Conservation (phyloP, 2,329 filamentous ascomycete species). For the Bipolaris bicolor region DNA sequence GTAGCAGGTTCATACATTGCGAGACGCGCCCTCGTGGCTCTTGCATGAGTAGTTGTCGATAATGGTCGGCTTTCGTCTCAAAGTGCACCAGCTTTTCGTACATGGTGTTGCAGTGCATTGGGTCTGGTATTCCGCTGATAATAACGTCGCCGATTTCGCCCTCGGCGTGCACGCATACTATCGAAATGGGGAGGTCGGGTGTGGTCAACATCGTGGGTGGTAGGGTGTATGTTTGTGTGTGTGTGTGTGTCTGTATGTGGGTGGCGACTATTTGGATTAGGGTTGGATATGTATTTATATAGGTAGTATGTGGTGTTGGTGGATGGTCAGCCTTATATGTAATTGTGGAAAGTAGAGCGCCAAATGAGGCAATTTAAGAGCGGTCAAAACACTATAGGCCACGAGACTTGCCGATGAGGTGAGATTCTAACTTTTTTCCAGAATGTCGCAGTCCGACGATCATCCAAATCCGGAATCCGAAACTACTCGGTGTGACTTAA, state of each 20-base stretch:
- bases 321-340: no score
- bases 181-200: conserved; percentile 1
- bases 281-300: no score
- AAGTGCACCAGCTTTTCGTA: conserved; percentile 57
- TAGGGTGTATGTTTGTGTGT: background rate
- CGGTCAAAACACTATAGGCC: no score
- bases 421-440: background rate
- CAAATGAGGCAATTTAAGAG: background rate
- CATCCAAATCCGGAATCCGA: background rate
- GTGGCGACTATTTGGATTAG: no score
- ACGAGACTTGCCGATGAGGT: background rate
- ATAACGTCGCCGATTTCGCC: conserved; percentile 59
- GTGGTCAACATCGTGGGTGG: background rate
- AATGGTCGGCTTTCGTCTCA: conserved; percentile 48
- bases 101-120: conserved; percentile 53
- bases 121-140: conserved; percentile 55
- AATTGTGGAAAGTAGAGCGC: background rate
- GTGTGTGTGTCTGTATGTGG: background rate
- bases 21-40: conserved; percentile 55
- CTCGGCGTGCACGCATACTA: conserved; percentile 44
- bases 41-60: conserved; percentile 54
- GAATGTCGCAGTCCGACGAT: background rate
- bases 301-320: no score
- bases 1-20: conserved; percentile 53
- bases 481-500: background rate